Evolutionary conservation across 2,329 filamentous ascomycete species (phyloP).

Genomic region (Didymella arachidicola): DNA sequence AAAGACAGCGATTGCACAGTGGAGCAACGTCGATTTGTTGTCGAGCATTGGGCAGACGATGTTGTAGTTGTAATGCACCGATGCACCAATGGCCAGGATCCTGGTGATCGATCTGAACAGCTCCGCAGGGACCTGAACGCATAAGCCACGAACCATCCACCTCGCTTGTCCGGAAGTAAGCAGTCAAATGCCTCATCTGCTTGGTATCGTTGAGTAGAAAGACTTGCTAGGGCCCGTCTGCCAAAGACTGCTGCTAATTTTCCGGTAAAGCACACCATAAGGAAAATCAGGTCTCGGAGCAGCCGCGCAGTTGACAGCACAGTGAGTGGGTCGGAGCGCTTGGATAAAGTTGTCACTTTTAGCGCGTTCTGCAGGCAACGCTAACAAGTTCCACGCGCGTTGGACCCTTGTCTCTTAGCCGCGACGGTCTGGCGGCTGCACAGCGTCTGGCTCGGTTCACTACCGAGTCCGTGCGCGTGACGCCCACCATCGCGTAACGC

Average conservation of each 20-base stretch:
- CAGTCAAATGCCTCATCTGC: background rate
- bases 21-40: background rate
- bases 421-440: constrained; percentile 20
- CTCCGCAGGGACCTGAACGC: constrained; percentile 9
- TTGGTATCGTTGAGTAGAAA: background rate
- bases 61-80: constrained; percentile 1
- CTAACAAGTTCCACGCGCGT: constrained; percentile 12
- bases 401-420: constrained; percentile 9
- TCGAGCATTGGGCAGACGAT: constrained; percentile 1
- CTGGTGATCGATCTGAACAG: constrained; percentile 13
- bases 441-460: constrained; percentile 18
- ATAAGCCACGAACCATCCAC: background rate
- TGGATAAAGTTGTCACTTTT: constrained; percentile 7
- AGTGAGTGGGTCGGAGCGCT: constrained; percentile 8
- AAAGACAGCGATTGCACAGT: background rate
- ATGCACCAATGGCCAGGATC: constrained; percentile 3
- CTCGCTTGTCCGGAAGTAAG: background rate
- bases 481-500: too few relatives aligned
- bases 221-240: background rate
- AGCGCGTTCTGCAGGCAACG: constrained; percentile 9
- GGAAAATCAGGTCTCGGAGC: constrained; percentile 1
- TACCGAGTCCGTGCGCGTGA: too few relatives aligned
- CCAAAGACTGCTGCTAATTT: background rate
- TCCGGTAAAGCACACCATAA: background rate
- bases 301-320: constrained; percentile 6